Evolutionary conservation across 2,329 filamentous ascomycete genomes (phyloP), one percentile per base, ranked within the genome.

Genomic region (Penicillium sp.): DNA sequence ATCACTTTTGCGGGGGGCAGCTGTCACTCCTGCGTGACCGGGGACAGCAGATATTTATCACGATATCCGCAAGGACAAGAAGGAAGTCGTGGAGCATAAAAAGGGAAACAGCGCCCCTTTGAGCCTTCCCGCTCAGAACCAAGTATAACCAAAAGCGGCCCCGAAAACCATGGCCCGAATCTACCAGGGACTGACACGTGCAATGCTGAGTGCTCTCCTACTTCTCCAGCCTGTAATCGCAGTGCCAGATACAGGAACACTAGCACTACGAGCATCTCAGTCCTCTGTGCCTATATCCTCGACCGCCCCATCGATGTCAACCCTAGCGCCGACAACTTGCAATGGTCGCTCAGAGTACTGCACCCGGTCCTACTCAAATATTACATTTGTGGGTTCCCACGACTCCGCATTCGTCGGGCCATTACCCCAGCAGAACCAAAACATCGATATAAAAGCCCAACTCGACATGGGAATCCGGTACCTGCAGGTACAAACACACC

Each of bases 331-430:
- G n/a, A 57, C 57, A 23, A 57, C 69, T 62, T 89, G 86, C 75
- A 89, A 89, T 67, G 85, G 85, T 60, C 77, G 80, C 53, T 66
- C 80, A 1, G 78, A 79, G 40, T 82, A 85, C 54, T 89, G 86
- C 73, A 69, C 71, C 48, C 81, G 82, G 40, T 73, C 71, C 42
- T 89, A 88, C 74, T 84, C 84, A 60, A 80, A 86, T 38, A 71
- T 88, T 54, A 82, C 82, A n/a, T 82, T 84, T 58, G 74, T 87
- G 19, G 88, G 86, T 25, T 80, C 87, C 7, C 88, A 90, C 74
- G 82, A 90, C 74, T 83, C 82, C 15, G 81, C 85, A 38, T 89
- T 89, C 67, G 81, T 87, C 41, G 85, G 87, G 41, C 63, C 77
- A 50, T 66, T 80, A 9, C 78, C 79, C 1, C 73, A 79, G 57